These are phyloP conservation scores for Magnolia changhungtana DNA, from an alignment of 164 flowering plant species.

Conservation along the genomic window DNA sequence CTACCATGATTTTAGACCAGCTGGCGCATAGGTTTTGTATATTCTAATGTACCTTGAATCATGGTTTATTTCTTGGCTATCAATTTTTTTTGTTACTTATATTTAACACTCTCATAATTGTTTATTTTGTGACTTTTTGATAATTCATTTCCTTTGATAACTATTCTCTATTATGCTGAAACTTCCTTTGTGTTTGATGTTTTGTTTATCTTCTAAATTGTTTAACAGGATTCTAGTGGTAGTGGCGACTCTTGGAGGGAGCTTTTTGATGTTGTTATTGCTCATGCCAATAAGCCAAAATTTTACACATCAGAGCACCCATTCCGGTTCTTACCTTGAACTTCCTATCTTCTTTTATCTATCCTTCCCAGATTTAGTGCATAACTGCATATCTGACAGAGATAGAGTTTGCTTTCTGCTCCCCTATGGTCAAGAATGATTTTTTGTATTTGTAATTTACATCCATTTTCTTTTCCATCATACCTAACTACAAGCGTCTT, in stretches of 20 bases:
- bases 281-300: slow-evolving; percentile 90
- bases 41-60: no score
- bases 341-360: slow-evolving; percentile 6
- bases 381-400: background rate
- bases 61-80: no score
- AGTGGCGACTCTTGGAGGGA: slow-evolving; percentile 81
- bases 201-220: slow-evolving; percentile 11
- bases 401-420: background rate
- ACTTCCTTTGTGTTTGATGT: no score
- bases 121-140: no score
- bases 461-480: background rate
- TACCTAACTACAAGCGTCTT: background rate
- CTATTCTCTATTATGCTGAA: no score
- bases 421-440: background rate
- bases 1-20: no score
- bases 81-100: no score
- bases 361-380: background rate
- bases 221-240: slow-evolving; percentile 58
- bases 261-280: slow-evolving; percentile 96
- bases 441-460: background rate
- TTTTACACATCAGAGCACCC: slow-evolving; percentile 97
- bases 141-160: no score
- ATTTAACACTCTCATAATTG: no score
- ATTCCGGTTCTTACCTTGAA: slow-evolving; percentile 57
- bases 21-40: no score